Conservation (phyloP, 2,329 filamentous ascomycete genomes). For the Exophiala dermatitidis region DNA sequence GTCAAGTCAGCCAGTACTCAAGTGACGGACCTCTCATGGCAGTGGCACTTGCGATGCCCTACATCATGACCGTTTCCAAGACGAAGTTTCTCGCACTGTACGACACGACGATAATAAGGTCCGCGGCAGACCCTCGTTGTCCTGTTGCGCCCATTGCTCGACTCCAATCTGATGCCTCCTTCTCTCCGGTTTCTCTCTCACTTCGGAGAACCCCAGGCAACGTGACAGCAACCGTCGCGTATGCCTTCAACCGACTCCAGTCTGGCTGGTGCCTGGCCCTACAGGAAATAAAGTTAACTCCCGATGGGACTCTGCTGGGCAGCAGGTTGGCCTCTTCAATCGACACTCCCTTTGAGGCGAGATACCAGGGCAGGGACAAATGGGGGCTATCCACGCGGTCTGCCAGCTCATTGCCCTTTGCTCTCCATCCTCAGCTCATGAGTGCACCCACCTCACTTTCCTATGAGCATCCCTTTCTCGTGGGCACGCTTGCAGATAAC, state of each 20-base stretch:
- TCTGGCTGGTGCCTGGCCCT: conserved; percentile 84
- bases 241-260: conserved; percentile 67
- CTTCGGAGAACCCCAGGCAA: conserved; percentile 57
- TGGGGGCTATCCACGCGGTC: conserved; percentile 25
- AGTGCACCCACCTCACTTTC: conserved; percentile 56
- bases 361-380: conserved; percentile 3
- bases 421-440: conserved; percentile 32
- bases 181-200: conserved; percentile 72
- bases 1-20: conserved; percentile 46
- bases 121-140: conserved; percentile 42
- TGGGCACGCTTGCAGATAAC: conserved; percentile 79
- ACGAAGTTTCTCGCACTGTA: conserved; percentile 71
- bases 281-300: conserved; percentile 63
- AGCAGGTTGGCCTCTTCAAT: conserved; percentile 23
- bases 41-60: conserved; percentile 66
- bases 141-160: conserved; percentile 6
- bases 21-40: conserved; percentile 58
- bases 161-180: conserved; percentile 63
- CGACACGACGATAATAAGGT: conserved; percentile 45
- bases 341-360: conserved; percentile 14
- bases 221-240: conserved; percentile 74
- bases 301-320: conserved; percentile 12
- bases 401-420: conserved; percentile 29
- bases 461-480: conserved; percentile 76
- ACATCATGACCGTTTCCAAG: conserved; percentile 69